Base-by-base conservation (phyloP, 768 basidiomycete genomes). In the Phallus indusiatus region DNA sequence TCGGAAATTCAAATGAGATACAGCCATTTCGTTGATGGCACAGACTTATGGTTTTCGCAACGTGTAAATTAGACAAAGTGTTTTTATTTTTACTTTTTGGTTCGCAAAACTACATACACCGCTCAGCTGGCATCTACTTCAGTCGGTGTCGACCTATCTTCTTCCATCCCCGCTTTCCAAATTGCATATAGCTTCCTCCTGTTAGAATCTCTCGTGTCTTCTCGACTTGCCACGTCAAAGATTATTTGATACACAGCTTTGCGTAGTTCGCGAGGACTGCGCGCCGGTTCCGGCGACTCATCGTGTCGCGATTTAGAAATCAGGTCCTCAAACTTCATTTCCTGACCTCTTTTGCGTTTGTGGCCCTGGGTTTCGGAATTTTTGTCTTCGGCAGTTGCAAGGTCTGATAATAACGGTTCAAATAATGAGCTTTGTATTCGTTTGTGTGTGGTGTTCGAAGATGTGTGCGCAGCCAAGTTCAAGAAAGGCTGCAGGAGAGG, bases 101-200 rank as follows among this genome's bases (percentile, higher is more conserved):
- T 42, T n/a, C 5, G 12, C 42, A 42, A 28, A 7, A 28, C 28
- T 28, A 28, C n/a, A n/a, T 28, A 28, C 14, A 24, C 35, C 21
- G n/a, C 48, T 56, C 22, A 56, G 55, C 54, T 59, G 35, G 60
- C 58, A 64, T 64, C 64, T 24, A 46, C 42, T 14, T 73, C 74
- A 5, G 73, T 71, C 20, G 70, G 74, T 18, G 64, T 64, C 9
- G 70, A 68, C 22, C 79, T 81, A 21, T 80, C n/a, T n/a, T n/a
- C 81, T 36, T 74, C 77, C 51, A 73, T 75, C 35, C 79, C 62
- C 17, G 72, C 81, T 70, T 85, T 87, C 82, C 90, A 95, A 24
- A 93, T 70, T 5, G 78, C 78, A 68, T 94, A 95, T 73, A 97
- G 78, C 74, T 82, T 90, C 70, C 89, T 76, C 64, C 94, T 79